Conservation (phyloP, 768 basidiomycete genomes). For the Auriculariales sp. region DNA sequence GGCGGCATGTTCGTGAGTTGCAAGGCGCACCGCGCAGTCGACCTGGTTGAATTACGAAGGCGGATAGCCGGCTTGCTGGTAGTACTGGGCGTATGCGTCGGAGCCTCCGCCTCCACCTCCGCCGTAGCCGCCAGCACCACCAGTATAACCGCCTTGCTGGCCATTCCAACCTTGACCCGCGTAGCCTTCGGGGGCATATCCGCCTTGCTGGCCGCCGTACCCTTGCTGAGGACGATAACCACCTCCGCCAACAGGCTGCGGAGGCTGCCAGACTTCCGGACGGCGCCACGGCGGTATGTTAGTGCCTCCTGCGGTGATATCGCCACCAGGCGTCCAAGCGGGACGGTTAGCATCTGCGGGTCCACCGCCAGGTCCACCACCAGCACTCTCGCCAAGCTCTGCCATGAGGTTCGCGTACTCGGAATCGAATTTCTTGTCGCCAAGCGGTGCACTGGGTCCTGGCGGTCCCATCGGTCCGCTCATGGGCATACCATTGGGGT, state of each 20-base stretch:
- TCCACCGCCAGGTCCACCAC: slow-evolving; percentile 29
- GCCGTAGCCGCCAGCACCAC: slow-evolving; percentile 9
- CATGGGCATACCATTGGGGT: slow-evolving; percentile 39
- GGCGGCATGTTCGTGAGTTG: slow-evolving; percentile 60
- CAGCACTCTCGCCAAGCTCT: slow-evolving; percentile 79
- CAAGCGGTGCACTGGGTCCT: slow-evolving; percentile 4
- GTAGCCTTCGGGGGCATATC: slow-evolving; percentile 27
- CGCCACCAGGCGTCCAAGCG: slow-evolving; percentile 41
- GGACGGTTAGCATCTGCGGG: slow-evolving; percentile 1
- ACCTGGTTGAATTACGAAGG: slow-evolving; percentile 6
- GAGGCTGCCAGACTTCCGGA: slow-evolving; percentile 67
- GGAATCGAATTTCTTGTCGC: slow-evolving; percentile 74
- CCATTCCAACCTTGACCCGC: slow-evolving; percentile 18
- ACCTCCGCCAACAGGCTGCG: slow-evolving; percentile 14
- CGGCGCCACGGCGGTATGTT: slow-evolving; percentile 86
- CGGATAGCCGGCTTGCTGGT: slow-evolving; percentile 35
- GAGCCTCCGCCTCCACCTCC: slow-evolving; percentile 26
- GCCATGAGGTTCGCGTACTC: slow-evolving; percentile 97
- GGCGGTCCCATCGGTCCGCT: slow-evolving; percentile 2
- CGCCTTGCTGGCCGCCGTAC: slow-evolving; percentile 17
- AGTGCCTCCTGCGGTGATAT: slow-evolving; percentile 45
- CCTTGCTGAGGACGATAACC: slow-evolving; percentile 59
- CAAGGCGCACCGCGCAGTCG: slow-evolving; percentile 53
- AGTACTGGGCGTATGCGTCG: slow-evolving; percentile 70
- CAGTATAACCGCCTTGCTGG: slow-evolving; percentile 19